Base-by-base conservation (phyloP, 192 early-diverging fungal genomes). In the Rhizophlyctis rosea region DNA sequence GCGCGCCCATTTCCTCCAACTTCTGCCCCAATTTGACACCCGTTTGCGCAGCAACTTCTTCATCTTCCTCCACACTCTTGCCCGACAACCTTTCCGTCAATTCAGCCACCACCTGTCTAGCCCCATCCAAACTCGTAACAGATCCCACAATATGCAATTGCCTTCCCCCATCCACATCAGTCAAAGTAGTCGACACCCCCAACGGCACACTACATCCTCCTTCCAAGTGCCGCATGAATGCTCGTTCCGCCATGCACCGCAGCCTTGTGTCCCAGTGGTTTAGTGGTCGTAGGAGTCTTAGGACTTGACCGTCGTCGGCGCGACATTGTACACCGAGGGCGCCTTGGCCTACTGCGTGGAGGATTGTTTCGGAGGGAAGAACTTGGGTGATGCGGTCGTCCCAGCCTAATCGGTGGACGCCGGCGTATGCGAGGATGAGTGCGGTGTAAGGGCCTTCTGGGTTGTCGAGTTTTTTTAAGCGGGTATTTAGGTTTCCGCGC, bases 131-230 rank as follows among this genome's bases (percentile, higher is more conserved):
- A 35, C 81, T 86, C 4, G 83, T 80, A 0, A 97, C 95, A 30
- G 87, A 59, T 0, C 86, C 91, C 54, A 62, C 73, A 59, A 96
- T 61, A 23, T 29, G 44, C 32, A 94, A 72, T 35, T 35, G 1
- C 63, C 39, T 52, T 23, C 73, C 64, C 35, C 52, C 53, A n/a
- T 31, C 29, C 34, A 34, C 63, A 24, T 47, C 35, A 24, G 23
- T 59, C 16, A 68, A 21, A 18, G 64, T 54, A 30, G 77, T 81
- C 67, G 55, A 82, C 16, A 95, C 93, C 32, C 94, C 96, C 62
- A 97, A 87, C 3, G 96, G 94, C 47, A 98, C 93, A 51, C 85
- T 89, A 78, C 96, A 98, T 2, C 96, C 96, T 34, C 96, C 96
- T 76, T 98, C 92, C 25, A 98, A 73, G 31, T 71, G 79, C 1